These are phyloP conservation scores for Ceratocystis destructans DNA, from an alignment of 2,329 filamentous ascomycete genomes.

Conservation along the genomic window DNA sequence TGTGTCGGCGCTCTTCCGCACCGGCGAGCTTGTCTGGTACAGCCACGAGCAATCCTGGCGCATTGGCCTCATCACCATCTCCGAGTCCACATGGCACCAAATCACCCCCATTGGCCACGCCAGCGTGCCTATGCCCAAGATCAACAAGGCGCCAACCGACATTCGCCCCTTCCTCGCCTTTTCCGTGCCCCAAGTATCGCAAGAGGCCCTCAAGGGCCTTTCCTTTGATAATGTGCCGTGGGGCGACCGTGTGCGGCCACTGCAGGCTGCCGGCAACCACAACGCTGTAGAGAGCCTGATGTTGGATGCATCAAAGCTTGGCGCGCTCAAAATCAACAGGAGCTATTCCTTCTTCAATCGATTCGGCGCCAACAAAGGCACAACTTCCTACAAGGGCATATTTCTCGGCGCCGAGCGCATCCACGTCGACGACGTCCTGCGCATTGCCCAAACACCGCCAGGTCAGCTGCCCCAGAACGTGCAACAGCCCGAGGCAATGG, in stretches of 20 bases:
- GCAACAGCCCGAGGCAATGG: conserved; percentile 24
- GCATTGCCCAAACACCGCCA: conserved; percentile 29
- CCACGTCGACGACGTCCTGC: conserved; percentile 35
- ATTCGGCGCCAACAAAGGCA: conserved; percentile 26
- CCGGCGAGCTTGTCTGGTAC: conserved; percentile 39
- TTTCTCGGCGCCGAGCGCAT: conserved; percentile 40
- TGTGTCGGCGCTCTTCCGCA: conserved; percentile 30
- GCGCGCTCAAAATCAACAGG: conserved; percentile 35
- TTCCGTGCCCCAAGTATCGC: conserved; percentile 33
- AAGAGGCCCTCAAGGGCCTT: conserved; percentile 30
- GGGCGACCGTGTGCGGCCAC: conserved; percentile 26
- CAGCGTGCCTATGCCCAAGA: conserved; percentile 28
- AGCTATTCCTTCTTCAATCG: conserved; percentile 37
- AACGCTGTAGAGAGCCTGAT: conserved; percentile 30
- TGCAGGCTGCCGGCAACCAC: conserved; percentile 27
- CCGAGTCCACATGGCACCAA: conserved; percentile 25
- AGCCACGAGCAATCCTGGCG: conserved; percentile 36
- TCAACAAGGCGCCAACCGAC: conserved; percentile 30
- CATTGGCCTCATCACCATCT: conserved; percentile 32
- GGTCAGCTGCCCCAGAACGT: background rate
- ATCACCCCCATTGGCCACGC: conserved; percentile 32
- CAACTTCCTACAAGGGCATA: conserved; percentile 32
- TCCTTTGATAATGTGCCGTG: conserved; percentile 33
- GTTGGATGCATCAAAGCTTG: conserved; percentile 40
- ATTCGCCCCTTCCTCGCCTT: conserved; percentile 40